Conservation (phyloP, 257 asterid species). For the Solanum stenotomum region DNA sequence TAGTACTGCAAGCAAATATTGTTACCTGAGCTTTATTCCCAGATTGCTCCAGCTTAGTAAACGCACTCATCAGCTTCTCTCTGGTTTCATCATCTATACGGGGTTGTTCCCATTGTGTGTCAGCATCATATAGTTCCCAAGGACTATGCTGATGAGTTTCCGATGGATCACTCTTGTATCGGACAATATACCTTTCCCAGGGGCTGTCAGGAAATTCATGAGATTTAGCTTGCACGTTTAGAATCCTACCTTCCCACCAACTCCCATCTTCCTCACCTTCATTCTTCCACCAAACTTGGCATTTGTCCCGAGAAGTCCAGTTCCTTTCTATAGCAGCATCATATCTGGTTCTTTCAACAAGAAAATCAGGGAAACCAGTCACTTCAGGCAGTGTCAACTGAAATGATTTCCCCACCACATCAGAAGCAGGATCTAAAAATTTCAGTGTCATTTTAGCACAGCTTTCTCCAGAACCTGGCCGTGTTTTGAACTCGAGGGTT, state of each 20-base stretch:
- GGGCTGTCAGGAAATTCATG: conserved; percentile 87
- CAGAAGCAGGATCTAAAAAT: conserved; percentile 64
- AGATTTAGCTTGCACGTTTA: conserved; percentile 58
- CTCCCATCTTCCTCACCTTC: conserved; percentile 74
- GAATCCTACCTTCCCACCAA: conserved; percentile 94
- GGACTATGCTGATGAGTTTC: conserved; percentile 88
- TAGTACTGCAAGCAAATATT: background rate
- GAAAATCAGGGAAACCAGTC: conserved; percentile 85
- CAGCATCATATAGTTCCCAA: conserved; percentile 82
- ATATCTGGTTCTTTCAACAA: conserved; percentile 79
- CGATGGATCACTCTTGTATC: conserved; percentile 70
- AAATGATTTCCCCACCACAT: conserved; percentile 52
- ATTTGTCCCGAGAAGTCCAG: conserved; percentile 77
- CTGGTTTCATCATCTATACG: conserved; percentile 52
- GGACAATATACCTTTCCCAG: conserved; percentile 81
- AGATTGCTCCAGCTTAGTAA: conserved; percentile 58
- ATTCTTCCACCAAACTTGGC: conserved; percentile 94
- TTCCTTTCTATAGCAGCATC: conserved; percentile 71
- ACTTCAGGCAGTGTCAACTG: conserved; percentile 77
- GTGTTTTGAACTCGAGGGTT: conserved; percentile 59
- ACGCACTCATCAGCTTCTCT: conserved; percentile 38
- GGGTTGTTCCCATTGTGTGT: conserved; percentile 58
- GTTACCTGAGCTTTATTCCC: conserved; percentile 58
- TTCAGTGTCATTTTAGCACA: conserved; percentile 78
- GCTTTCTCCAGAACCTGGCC: conserved; percentile 94